phyloP scores from a whole-genome alignment of 116 monocot genomes.

The Dioscorea cayenensis region DNA sequence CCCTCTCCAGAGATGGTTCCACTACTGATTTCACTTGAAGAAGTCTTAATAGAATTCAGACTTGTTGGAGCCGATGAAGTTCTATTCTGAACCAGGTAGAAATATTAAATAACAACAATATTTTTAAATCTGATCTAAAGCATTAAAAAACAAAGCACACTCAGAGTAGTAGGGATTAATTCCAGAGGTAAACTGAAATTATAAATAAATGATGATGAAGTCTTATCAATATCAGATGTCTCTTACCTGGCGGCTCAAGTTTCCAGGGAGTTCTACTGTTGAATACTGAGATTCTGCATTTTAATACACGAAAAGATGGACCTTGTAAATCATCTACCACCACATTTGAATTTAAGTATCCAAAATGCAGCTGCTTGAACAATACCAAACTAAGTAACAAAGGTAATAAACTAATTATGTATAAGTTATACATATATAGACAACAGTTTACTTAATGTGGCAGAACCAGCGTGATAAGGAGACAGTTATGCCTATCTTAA shows the following conservation, averaged over 20 bases:
- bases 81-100: conserved; percentile 12
- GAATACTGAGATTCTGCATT: conserved; percentile 46
- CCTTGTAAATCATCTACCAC: neutral
- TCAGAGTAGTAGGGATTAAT: neutral
- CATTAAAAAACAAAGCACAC: neutral
- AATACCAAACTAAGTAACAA: no score
- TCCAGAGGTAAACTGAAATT: no score
- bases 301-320: conserved; percentile 22
- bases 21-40: neutral
- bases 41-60: conserved; percentile 13
- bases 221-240: neutral
- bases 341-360: no score
- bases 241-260: conserved; percentile 40
- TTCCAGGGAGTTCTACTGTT: conserved; percentile 48
- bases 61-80: conserved; percentile 8
- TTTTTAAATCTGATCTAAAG: neutral
- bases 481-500: no score
- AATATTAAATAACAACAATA: neutral
- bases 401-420: no score
- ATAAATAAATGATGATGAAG: neutral
- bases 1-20: conserved; percentile 14
- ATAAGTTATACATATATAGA: no score
- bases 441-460: no score
- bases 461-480: no score
- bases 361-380: no score